Evolutionary conservation across 2,329 filamentous ascomycete genomes (phyloP).

Genomic region (Colletotrichum tamarilloi): DNA sequence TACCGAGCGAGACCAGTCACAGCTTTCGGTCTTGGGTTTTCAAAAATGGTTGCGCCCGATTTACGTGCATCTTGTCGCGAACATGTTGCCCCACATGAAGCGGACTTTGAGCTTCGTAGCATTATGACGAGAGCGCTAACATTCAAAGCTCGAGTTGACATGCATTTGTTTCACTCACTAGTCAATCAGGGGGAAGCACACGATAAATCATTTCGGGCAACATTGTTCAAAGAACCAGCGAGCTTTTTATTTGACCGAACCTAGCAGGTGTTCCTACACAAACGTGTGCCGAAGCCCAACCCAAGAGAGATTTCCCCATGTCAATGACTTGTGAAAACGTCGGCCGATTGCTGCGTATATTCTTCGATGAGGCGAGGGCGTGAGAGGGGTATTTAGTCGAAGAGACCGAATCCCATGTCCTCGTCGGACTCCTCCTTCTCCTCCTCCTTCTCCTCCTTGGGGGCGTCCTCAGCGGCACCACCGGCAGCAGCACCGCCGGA

Average conservation of each 20-base stretch:
- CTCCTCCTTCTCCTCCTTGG: slow-evolving; percentile 79
- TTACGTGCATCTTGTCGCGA: background rate
- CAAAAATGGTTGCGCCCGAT: background rate
- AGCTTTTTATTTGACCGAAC: slow-evolving; percentile 34
- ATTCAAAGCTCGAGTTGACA: background rate
- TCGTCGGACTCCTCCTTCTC: slow-evolving; percentile 64
- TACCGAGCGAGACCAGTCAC: background rate
- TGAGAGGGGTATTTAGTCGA: slow-evolving; percentile 67
- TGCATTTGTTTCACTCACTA: background rate
- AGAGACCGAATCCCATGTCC: slow-evolving; percentile 72
- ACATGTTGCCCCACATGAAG: too few species aligned
- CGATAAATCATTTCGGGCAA: background rate
- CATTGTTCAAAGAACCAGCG: slow-evolving; percentile 34
- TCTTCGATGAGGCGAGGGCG: slow-evolving; percentile 47
- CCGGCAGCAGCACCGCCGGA: slow-evolving; percentile 76
- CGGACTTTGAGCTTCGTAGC: too few species aligned
- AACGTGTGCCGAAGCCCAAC: slow-evolving; percentile 34
- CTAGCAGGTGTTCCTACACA: slow-evolving; percentile 35
- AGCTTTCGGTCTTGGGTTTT: background rate
- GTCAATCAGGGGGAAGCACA: background rate
- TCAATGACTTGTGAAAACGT: slow-evolving; percentile 44
- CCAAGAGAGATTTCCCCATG: slow-evolving; percentile 43
- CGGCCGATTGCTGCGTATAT: slow-evolving; percentile 45
- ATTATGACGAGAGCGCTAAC: background rate
- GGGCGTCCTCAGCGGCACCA: slow-evolving; percentile 72